A percentile compares a stretch with the other conserved stretches of the same genome.
Evolutionary conservation across 345 rosid genomes (phyloP).

Genomic region (Heritiera littoralis): DNA sequence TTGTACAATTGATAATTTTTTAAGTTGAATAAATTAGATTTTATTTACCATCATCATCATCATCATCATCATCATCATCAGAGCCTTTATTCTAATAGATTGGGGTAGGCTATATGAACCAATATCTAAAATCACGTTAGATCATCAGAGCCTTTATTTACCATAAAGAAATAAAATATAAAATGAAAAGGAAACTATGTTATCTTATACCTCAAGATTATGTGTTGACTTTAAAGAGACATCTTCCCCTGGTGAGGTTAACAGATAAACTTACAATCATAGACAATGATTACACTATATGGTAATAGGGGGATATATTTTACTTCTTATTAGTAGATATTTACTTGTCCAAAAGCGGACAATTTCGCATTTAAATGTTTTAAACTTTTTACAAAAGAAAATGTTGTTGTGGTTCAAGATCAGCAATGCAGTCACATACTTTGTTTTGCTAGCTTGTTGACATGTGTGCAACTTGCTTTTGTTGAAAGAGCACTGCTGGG

Average conservation of each 20-base stretch:
- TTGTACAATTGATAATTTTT: not conserved
- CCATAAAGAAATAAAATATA: too few species aligned
- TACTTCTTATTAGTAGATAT: not conserved
- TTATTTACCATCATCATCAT: too few species aligned
- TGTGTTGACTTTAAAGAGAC: not conserved
- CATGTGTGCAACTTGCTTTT: not conserved
- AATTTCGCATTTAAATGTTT: not conserved
- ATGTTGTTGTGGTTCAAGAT: not conserved
- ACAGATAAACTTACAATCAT: not conserved
- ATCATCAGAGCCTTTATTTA: too few species aligned
- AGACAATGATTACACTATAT: too few species aligned
- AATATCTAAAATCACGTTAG: too few species aligned
- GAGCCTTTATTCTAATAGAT: too few species aligned
- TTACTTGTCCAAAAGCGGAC: not conserved
- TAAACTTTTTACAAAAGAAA: not conserved
- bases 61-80: too few species aligned
- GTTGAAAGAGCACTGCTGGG: not conserved
- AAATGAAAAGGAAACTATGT: not conserved
- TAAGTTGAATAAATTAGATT: not conserved
- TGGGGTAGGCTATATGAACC: too few species aligned
- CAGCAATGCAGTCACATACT: not conserved
- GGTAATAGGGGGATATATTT: not conserved
- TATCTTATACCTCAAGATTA: not conserved
- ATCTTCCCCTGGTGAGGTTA: not conserved
- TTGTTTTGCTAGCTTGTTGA: not conserved